Evolutionary conservation across 257 asterid species (phyloP).

Genomic region (Mentha longifolia): DNA sequence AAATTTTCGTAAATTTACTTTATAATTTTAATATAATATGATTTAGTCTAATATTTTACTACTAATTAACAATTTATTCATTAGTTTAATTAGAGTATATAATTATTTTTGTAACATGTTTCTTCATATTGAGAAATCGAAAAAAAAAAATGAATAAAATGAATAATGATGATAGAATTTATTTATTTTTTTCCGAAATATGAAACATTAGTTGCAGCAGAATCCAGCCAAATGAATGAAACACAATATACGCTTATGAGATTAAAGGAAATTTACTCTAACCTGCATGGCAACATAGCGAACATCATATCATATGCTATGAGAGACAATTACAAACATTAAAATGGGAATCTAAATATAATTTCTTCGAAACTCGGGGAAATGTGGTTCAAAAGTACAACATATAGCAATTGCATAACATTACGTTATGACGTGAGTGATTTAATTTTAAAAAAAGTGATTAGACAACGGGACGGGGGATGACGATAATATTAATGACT

Average conservation of each 20-base stretch:
- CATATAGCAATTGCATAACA: conserved; percentile 28
- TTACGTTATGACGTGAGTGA: conserved; percentile 9
- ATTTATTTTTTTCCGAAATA: too few species aligned
- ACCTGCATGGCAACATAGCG: conserved; percentile 1
- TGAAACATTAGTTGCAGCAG: too few species aligned
- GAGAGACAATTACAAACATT: not conserved
- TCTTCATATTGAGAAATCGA: too few species aligned
- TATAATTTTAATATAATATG: too few species aligned
- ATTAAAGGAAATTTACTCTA: conserved; percentile 1
- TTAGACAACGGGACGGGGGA: conserved; percentile 1
- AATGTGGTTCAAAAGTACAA: conserved; percentile 36
- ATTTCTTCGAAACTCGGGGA: conserved; percentile 15
- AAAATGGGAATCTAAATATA: conserved; percentile 8
- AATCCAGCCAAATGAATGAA: not conserved
- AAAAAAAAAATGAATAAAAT: too few species aligned
- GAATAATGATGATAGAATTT: too few species aligned
- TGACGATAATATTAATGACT: conserved; percentile 1
- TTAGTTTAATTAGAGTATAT: too few species aligned
- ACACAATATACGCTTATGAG: not conserved
- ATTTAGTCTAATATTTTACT: too few species aligned
- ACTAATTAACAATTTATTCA: too few species aligned
- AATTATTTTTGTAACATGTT: too few species aligned
- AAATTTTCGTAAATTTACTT: too few species aligned
- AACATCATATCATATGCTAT: not conserved
- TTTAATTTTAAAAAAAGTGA: conserved; percentile 14